Evolutionary conservation across 331 rosid species (phyloP).

Genomic region (Telfairia occidentalis): DNA sequence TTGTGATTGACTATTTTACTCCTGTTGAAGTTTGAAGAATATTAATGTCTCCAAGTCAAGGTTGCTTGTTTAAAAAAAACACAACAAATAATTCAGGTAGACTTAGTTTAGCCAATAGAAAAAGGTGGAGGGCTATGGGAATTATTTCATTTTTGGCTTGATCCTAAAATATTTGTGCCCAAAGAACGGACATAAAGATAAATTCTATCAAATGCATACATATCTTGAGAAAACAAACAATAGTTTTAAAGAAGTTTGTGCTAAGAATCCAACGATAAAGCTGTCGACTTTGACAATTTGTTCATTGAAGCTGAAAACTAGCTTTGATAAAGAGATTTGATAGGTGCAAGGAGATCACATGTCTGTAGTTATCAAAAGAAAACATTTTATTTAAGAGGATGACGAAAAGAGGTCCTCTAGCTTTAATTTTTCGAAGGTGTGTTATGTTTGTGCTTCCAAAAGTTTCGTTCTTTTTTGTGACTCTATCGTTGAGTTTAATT

Average conservation of each 20-base stretch:
- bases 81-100: not conserved
- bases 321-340: not conserved
- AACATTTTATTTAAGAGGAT: not conserved
- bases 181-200: conserved; percentile 1
- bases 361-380: not conserved
- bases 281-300: conserved; percentile 7
- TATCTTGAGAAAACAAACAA: not conserved
- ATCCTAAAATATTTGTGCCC: not conserved
- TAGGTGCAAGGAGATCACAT: not conserved
- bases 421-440: conserved; percentile 29
- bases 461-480: conserved; percentile 30
- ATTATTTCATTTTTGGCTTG: not conserved
- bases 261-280: not conserved
- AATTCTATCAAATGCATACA: not conserved
- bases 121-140: conserved; percentile 1
- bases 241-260: conserved; percentile 1
- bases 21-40: no score
- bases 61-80: not conserved
- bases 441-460: conserved; percentile 32
- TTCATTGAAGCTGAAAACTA: not conserved
- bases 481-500: conserved; percentile 30
- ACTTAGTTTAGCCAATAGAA: not conserved
- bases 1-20: no score
- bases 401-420: conserved; percentile 11
- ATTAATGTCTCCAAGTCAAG: not conserved